Percentiles rank a stretch among this genome's conserved stretches.
Evolutionary conservation across 805 yeast species (phyloP).

Genomic region (Ogataea corticis): DNA sequence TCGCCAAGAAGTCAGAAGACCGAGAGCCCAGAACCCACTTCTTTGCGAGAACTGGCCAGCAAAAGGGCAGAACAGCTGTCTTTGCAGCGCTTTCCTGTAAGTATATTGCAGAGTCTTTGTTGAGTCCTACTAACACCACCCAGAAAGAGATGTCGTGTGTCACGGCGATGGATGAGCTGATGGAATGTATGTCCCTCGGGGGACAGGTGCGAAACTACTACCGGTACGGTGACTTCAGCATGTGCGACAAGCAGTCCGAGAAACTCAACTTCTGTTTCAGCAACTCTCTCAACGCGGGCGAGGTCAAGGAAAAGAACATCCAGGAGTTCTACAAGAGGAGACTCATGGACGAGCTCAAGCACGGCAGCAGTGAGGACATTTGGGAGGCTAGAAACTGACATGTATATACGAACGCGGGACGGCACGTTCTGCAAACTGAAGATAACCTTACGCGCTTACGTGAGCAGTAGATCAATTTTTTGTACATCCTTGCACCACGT

Average conservation of each 20-base stretch:
- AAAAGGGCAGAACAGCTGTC: slow-evolving; percentile 29
- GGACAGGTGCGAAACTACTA: slow-evolving; percentile 86
- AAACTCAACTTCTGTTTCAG: slow-evolving; percentile 81
- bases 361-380: slow-evolving; percentile 81
- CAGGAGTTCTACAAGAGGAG: slow-evolving; percentile 71
- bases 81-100: slow-evolving; percentile 34
- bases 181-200: slow-evolving; percentile 85
- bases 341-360: slow-evolving; percentile 57
- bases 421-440: too few relatives aligned
- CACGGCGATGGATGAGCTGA: slow-evolving; percentile 83
- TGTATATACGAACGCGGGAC: neutral
- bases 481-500: too few relatives aligned
- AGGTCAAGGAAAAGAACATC: slow-evolving; percentile 48
- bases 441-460: neutral
- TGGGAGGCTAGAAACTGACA: slow-evolving; percentile 53
- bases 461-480: neutral
- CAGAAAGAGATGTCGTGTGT: slow-evolving; percentile 58
- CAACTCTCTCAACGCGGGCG: slow-evolving; percentile 55
- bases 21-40: slow-evolving; percentile 1
- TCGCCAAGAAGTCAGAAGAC: slow-evolving; percentile 8
- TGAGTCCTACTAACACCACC: slow-evolving; percentile 6
- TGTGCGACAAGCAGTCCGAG: slow-evolving; percentile 67
- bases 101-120: slow-evolving; percentile 13
- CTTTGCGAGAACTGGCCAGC: slow-evolving; percentile 32
- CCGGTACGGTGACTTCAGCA: slow-evolving; percentile 74